A percentile compares a stretch with the other conserved stretches of the same genome.
phyloP scores from a whole-genome alignment of 179 eudicot genomes.

The Beta corolliflora region DNA sequence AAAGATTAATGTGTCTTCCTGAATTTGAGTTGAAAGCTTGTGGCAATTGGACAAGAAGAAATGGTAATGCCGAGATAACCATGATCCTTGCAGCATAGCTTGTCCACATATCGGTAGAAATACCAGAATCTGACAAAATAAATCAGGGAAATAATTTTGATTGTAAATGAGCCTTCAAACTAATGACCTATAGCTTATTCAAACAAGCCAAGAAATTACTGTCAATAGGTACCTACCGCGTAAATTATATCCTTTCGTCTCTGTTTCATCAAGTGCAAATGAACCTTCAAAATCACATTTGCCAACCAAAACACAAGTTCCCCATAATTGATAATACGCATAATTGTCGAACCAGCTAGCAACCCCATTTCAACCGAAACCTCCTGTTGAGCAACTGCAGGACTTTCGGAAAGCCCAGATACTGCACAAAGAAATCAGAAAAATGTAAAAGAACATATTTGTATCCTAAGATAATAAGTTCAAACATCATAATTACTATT shows the following conservation, averaged over 20 bases:
- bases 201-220: not conserved
- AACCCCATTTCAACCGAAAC: slow-evolving; percentile 96
- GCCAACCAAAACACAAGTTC: slow-evolving; percentile 84
- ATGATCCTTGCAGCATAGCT: slow-evolving; percentile 63
- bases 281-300: slow-evolving; percentile 44
- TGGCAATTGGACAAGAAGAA: slow-evolving; percentile 58
- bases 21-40: slow-evolving; percentile 45
- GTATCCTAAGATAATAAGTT: not conserved
- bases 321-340: slow-evolving; percentile 90
- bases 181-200: not conserved
- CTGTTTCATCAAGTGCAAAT: slow-evolving; percentile 32
- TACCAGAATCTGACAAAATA: slow-evolving; percentile 49
- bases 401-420: slow-evolving; percentile 79
- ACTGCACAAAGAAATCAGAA: slow-evolving; percentile 41
- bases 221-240: slow-evolving; percentile 24
- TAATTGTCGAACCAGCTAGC: slow-evolving; percentile 90
- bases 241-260: slow-evolving; percentile 40
- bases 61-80: slow-evolving; percentile 65
- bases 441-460: not conserved
- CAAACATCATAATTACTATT: no score
- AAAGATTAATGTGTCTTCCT: slow-evolving; percentile 46
- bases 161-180: not conserved
- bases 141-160: not conserved
- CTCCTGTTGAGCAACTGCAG: slow-evolving; percentile 71
- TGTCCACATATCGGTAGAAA: slow-evolving; percentile 58